phyloP scores from a whole-genome alignment of 2,329 filamentous ascomycete species.

The Fusarium denticulatum region DNA sequence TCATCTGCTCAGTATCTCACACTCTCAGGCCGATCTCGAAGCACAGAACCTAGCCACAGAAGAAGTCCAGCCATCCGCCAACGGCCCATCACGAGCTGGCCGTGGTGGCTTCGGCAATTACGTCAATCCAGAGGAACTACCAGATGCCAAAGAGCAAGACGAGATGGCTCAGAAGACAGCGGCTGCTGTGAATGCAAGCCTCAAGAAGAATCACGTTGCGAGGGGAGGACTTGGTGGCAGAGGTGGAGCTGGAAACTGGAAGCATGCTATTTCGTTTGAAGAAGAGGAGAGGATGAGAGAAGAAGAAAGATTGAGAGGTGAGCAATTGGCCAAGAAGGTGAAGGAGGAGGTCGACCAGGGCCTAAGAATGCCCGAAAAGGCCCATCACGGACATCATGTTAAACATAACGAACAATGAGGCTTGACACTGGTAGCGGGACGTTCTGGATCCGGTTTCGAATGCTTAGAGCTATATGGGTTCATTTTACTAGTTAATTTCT shows the following conservation, averaged over 20 bases:
- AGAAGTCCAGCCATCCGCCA: slow-evolving; percentile 37
- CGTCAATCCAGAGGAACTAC: slow-evolving; percentile 51
- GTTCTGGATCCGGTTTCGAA: background rate
- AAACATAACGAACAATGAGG: slow-evolving; percentile 6
- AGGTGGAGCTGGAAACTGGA: slow-evolving; percentile 68
- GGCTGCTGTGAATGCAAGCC: slow-evolving; percentile 48
- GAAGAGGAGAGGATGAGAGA: slow-evolving; percentile 40
- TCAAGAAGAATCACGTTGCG: slow-evolving; percentile 38
- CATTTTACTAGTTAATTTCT: background rate
- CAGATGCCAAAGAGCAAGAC: slow-evolving; percentile 47
- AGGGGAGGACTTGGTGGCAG: slow-evolving; percentile 52
- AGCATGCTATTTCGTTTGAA: slow-evolving; percentile 37
- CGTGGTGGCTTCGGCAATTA: slow-evolving; percentile 73
- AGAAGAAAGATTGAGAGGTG: slow-evolving; percentile 43
- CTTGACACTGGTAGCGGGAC: background rate
- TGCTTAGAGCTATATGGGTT: background rate
- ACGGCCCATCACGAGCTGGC: slow-evolving; percentile 57
- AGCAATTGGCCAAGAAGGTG: slow-evolving; percentile 55
- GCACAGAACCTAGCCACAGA: slow-evolving; percentile 47
- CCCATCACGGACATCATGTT: slow-evolving; percentile 48
- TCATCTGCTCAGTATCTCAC: background rate
- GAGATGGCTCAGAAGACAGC: slow-evolving; percentile 48
- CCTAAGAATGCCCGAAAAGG: slow-evolving; percentile 58
- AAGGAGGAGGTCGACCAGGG: slow-evolving; percentile 59
- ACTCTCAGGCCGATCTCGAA: slow-evolving; percentile 50